Evolutionary conservation across 306 rosid genomes (phyloP).

Genomic region (Mimosa bimucronata): DNA sequence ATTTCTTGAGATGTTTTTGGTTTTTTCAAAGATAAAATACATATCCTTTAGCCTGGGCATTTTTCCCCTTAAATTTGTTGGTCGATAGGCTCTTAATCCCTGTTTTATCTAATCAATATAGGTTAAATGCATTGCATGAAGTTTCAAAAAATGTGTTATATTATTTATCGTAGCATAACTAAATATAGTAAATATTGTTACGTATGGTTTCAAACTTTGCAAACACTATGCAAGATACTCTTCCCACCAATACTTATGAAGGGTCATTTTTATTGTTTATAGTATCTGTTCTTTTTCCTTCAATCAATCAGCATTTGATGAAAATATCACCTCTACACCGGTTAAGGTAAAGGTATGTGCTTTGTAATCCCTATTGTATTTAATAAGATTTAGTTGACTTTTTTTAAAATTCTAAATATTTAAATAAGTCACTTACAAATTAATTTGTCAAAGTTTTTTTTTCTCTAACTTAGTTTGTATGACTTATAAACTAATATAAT

Average conservation of each 20-base stretch:
- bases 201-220: constrained; percentile 13
- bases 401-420: too few species aligned
- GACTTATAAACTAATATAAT: too few species aligned
- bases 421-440: too few species aligned
- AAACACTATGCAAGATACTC: constrained; percentile 29
- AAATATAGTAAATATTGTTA: neutral
- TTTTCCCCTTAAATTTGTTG: neutral
- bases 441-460: too few species aligned
- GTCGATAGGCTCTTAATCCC: neutral
- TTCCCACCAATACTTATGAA: constrained; percentile 14
- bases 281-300: constrained; percentile 9
- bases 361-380: too few species aligned
- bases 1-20: too few species aligned
- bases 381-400: too few species aligned
- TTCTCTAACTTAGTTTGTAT: too few species aligned
- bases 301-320: neutral
- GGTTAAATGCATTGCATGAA: neutral
- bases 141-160: neutral
- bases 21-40: neutral
- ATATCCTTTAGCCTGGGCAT: neutral
- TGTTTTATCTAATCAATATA: neutral
- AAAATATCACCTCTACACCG: neutral
- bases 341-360: too few species aligned
- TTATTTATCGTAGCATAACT: neutral
- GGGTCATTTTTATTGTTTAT: constrained; percentile 1